Evolutionary conservation across 2,329 filamentous ascomycete species (phyloP), one percentile per base, ranked within the genome.

Genomic region (Cladophialophora immunda): DNA sequence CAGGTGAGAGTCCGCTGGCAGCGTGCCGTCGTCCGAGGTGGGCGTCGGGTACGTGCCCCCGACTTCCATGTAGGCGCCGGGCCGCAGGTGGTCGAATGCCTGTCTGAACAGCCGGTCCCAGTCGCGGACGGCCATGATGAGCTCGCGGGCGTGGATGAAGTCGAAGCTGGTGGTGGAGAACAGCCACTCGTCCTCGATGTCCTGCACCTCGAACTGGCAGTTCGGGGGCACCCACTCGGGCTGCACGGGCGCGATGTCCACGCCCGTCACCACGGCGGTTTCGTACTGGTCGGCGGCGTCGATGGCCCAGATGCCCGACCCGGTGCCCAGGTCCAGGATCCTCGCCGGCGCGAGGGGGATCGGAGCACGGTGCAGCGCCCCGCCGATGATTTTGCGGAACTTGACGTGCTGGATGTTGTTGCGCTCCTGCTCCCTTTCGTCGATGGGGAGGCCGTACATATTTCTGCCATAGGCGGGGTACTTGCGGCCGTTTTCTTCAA

Each of bases 51-150:
- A 75, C 45, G 74, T 68, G 38, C 82, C 74, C 13, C 70, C 64
- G 29, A 76, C 68, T 66, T 84, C 82, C 9, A 82, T 72, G 71
- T 73, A 81, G 27, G 80, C 81, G n/a, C 80, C 81, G 0, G 80
- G 80, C 15, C 72, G 73, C 3, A 80, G 73, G 64, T 76, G 29
- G 8, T 58, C 36, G 15, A 19, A 53, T 25, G 25, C 32, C 56
- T 60, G 64, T 11, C 29, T 36, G 29, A 64, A 47, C 9, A 67
- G 41, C 27, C 22, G 34, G 15, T 19, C 15, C 52, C 50, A 67
- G 34, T 64, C 60, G 9, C 32, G 27, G 19, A 70, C 76, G 81
- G 67, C 81, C 75, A 65, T 65, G 22, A 71, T 64, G 63, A 74
- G 70, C 6, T 70, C 69, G 2, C 74, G 72, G 62, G 71, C 65